Conservation (phyloP, 2,329 filamentous ascomycete genomes). For the Orbilia oligospora region DNA sequence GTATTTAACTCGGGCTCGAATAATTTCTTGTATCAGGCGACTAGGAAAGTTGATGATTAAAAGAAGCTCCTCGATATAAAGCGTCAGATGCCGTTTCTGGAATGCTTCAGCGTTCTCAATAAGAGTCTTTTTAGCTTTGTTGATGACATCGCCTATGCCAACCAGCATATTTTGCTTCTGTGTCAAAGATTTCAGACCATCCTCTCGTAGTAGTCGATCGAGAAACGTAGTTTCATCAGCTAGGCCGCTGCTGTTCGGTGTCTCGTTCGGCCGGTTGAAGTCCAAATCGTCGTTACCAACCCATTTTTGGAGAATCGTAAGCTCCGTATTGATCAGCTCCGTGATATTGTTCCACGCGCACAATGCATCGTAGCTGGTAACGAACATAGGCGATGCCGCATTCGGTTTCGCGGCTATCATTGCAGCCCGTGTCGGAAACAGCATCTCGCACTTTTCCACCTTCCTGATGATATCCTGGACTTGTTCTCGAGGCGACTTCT, state of each 20-base stretch:
- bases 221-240: slow-evolving; percentile 92
- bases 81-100: slow-evolving; percentile 88
- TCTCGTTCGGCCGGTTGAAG: slow-evolving; percentile 81
- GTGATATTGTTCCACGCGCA: slow-evolving; percentile 98
- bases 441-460: slow-evolving; percentile 87
- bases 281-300: slow-evolving; percentile 96
- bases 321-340: slow-evolving; percentile 93
- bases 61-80: slow-evolving; percentile 95
- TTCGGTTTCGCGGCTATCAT: slow-evolving; percentile 82
- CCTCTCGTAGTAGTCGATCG: slow-evolving; percentile 94
- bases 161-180: slow-evolving; percentile 84
- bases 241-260: slow-evolving; percentile 79
- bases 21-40: slow-evolving; percentile 95
- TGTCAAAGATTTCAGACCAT: slow-evolving; percentile 91
- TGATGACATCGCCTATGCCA: slow-evolving; percentile 86
- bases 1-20: slow-evolving; percentile 89
- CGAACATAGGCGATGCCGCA: slow-evolving; percentile 82
- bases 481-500: slow-evolving; percentile 88
- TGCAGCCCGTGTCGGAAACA: slow-evolving; percentile 85
- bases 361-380: slow-evolving; percentile 87
- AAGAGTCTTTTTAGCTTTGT: slow-evolving; percentile 91
- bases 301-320: slow-evolving; percentile 93
- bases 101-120: slow-evolving; percentile 89
- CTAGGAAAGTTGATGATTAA: slow-evolving; percentile 98
- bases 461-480: slow-evolving; percentile 90